phyloP scores from a whole-genome alignment of 2,329 filamentous ascomycete genomes.

The Cercospora zeae-maydis region DNA sequence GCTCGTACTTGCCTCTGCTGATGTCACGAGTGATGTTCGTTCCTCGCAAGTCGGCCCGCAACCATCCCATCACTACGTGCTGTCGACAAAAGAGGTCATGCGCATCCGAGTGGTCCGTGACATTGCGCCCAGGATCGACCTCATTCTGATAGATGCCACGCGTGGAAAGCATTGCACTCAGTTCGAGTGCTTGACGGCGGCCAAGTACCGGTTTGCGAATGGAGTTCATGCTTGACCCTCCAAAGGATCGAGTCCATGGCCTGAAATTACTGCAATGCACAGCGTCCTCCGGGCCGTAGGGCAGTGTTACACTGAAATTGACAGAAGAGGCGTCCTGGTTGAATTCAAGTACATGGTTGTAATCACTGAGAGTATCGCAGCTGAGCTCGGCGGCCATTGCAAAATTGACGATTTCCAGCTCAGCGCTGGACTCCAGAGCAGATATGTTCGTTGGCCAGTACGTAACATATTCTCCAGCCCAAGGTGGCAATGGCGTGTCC shows the following conservation, averaged over 20 bases:
- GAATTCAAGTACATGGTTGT: neutral
- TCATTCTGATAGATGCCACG: neutral
- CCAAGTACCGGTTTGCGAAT: neutral
- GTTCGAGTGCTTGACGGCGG: slow-evolving; percentile 11
- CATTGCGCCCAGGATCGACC: neutral
- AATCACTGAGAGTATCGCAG: neutral
- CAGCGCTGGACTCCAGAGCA: neutral
- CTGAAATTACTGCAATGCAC: neutral
- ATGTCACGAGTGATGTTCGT: too few relatives aligned
- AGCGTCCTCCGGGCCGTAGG: neutral
- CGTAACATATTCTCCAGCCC: slow-evolving; percentile 45
- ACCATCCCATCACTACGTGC: slow-evolving; percentile 33
- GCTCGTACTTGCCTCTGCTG: too few relatives aligned
- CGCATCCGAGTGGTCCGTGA: neutral
- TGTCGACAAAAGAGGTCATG: slow-evolving; percentile 23
- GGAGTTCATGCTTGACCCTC: neutral
- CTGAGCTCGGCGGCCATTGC: neutral
- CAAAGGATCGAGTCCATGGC: neutral
- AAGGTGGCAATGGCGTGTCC: slow-evolving; percentile 47
- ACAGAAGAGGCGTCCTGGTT: neutral
- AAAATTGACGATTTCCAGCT: neutral
- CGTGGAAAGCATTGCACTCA: slow-evolving; percentile 10
- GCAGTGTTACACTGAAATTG: neutral
- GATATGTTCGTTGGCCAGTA: neutral
- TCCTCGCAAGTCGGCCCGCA: slow-evolving; percentile 24